Conservation (phyloP, 1,284 basidiomycete species). For the Coriolopsis trogii region DNA sequence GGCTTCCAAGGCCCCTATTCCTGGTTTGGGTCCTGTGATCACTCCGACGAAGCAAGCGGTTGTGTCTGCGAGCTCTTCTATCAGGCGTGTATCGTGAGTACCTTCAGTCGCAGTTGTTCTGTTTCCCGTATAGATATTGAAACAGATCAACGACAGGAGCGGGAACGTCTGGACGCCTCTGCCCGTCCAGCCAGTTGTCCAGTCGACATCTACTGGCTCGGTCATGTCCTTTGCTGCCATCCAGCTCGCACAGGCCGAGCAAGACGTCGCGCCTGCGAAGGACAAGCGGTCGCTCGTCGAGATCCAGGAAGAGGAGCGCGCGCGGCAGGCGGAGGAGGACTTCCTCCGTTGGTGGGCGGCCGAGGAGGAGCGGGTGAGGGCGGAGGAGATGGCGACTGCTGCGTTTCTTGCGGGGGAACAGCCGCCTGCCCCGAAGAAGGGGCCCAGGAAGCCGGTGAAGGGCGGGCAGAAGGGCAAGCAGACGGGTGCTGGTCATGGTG, state of each 20-base stretch:
- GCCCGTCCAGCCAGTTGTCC: conserved; percentile 47
- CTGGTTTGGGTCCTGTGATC: conserved; percentile 60
- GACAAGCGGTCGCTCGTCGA: conserved; percentile 72
- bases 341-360: conserved; percentile 87
- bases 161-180: conserved; percentile 59
- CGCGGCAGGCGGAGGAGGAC: conserved; percentile 66
- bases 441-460: conserved; percentile 8
- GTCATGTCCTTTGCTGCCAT: conserved; percentile 80
- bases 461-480: conserved; percentile 11
- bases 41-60: conserved; percentile 52
- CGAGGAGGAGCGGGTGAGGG: conserved; percentile 71
- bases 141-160: conserved; percentile 32
- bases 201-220: conserved; percentile 37
- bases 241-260: conserved; percentile 75
- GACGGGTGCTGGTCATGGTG: not conserved
- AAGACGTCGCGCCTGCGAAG: conserved; percentile 43
- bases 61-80: conserved; percentile 33
- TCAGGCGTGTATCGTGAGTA: conserved; percentile 54
- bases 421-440: conserved; percentile 7
- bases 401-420: conserved; percentile 8
- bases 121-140: not conserved
- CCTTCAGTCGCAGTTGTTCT: not conserved
- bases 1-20: conserved; percentile 34
- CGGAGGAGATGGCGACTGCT: conserved; percentile 19
- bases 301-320: conserved; percentile 84